These are phyloP conservation scores for Nakaseomyces glabratus DNA, from an alignment of 1,139 yeast genomes.

Conservation along the genomic window DNA sequence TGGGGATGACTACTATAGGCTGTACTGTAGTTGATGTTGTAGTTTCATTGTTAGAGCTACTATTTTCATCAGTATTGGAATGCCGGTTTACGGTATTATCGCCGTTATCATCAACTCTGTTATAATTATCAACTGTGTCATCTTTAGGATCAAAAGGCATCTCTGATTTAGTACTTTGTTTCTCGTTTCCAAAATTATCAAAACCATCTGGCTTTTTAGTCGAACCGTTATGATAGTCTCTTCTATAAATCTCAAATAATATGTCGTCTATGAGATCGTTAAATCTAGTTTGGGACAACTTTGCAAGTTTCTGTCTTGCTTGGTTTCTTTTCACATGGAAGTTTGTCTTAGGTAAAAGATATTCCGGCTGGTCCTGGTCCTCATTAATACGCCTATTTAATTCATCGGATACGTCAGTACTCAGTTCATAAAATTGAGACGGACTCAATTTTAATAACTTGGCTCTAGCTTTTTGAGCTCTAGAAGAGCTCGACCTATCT, in stretches of 20 bases:
- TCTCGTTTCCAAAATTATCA: neutral
- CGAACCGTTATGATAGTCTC: slow-evolving; percentile 35
- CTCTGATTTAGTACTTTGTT: neutral
- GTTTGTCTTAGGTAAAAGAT: slow-evolving; percentile 55
- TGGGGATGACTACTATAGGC: slow-evolving; percentile 61
- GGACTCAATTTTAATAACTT: slow-evolving; percentile 69
- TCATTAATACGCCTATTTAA: slow-evolving; percentile 59
- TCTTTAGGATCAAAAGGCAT: neutral
- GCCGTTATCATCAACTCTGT: neutral
- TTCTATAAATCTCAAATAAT: slow-evolving; percentile 73
- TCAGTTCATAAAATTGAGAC: slow-evolving; percentile 82
- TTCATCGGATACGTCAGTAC: slow-evolving; percentile 92
- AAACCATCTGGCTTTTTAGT: neutral
- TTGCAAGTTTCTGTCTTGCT: slow-evolving; percentile 86
- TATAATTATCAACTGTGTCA: neutral
- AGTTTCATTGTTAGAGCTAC: slow-evolving; percentile 3
- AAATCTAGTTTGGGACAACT: slow-evolving; percentile 73
- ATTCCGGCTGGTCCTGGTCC: slow-evolving; percentile 47
- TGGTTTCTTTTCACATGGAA: slow-evolving; percentile 94
- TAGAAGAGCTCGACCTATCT: slow-evolving; percentile 35
- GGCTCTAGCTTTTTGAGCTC: slow-evolving; percentile 75
- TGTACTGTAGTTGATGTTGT: slow-evolving; percentile 30
- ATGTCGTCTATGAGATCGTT: slow-evolving; percentile 89
- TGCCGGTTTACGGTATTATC: neutral
- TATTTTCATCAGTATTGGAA: neutral